These are phyloP conservation scores for Trichopus zeylanicus DNA, from an alignment of 116 monocot genomes.

Conservation along the genomic window DNA sequence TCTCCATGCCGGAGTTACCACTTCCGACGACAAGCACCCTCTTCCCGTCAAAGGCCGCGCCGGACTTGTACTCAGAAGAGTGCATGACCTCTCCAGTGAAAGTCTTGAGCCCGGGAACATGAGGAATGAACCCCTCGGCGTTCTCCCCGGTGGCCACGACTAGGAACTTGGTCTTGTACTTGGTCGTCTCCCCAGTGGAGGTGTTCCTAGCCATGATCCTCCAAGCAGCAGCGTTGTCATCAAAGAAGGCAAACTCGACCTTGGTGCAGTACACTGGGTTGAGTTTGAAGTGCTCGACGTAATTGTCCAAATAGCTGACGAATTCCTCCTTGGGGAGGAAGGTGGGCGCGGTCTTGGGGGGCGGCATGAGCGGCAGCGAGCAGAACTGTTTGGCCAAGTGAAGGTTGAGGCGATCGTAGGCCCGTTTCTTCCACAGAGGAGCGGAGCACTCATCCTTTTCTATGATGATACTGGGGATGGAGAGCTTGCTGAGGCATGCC, in stretches of 20 bases:
- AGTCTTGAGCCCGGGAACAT: neutral
- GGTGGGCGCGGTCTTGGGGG: conserved; percentile 9
- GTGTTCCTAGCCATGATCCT: neutral
- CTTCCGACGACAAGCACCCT: neutral
- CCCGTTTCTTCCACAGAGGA: conserved; percentile 14
- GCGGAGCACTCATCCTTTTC: conserved; percentile 28
- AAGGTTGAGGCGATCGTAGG: conserved; percentile 28
- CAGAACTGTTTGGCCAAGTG: conserved; percentile 32
- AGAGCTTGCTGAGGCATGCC: conserved; percentile 16
- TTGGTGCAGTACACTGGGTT: neutral
- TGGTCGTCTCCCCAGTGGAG: neutral
- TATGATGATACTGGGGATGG: conserved; percentile 10
- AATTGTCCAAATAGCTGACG: conserved; percentile 26
- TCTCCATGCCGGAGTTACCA: conserved; percentile 11
- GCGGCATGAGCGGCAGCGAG: conserved; percentile 20
- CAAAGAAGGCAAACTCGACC: neutral
- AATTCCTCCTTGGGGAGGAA: conserved; percentile 31
- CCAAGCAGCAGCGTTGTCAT: neutral
- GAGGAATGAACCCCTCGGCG: neutral
- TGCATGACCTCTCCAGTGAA: neutral
- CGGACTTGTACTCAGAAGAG: neutral
- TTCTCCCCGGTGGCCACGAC: conserved; percentile 2
- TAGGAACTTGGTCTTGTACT: neutral
- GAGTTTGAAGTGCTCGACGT: conserved; percentile 10
- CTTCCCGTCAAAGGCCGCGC: too few relatives aligned